Base-by-base conservation (phyloP, 768 basidiomycete species). In the Tylopilus sp. region DNA sequence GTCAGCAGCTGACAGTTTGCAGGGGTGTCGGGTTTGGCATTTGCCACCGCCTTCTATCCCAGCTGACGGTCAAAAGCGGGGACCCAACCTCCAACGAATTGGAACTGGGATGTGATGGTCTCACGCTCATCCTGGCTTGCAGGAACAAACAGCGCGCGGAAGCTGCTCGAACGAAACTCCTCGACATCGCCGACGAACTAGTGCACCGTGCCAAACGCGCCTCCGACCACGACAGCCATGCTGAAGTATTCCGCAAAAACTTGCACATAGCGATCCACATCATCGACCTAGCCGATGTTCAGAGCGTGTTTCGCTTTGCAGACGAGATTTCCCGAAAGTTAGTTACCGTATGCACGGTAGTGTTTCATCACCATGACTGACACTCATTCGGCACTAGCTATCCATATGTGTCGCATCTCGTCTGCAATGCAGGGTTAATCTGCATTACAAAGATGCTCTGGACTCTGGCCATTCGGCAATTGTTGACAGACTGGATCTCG, bases 21-120 rank as follows among this genome's bases (percentile, higher is more conserved):
- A 93, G 91, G 35, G 91, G 91, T 50, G 77, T 94, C 17, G 91
- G 91, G 15, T 88, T 86, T 64, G 89, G 88, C 12, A 85, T 88
- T 40, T 91, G 89, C 70, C 81, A 85, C 54, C 84, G 91, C 42
- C 76, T 94, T 7, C 75, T 94, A 40, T 68, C 75, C 57, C 85
- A 91, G 59, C 72, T 92, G 17, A 79, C 79, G n/a, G 71, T 73
- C 38, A 61, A 65, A 13, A 63, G 62, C 50, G 79, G 80, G 6
- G 69, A 75, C 12, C 18, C 44, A 13, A 44, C 44, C 30, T 52
- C 58, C 41, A 52, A 52, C 22, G 46, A 49, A 51, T 50, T 51
- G 54, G 64, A 53, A 36, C 48, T 59, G 12, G 66, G 68, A 8
- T 81, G 74, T 58, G 72, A 76, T 17, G 83, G 83, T 6, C 60